phyloP scores from a whole-genome alignment of 768 basidiomycete genomes.

The Lyophyllum atratum region DNA sequence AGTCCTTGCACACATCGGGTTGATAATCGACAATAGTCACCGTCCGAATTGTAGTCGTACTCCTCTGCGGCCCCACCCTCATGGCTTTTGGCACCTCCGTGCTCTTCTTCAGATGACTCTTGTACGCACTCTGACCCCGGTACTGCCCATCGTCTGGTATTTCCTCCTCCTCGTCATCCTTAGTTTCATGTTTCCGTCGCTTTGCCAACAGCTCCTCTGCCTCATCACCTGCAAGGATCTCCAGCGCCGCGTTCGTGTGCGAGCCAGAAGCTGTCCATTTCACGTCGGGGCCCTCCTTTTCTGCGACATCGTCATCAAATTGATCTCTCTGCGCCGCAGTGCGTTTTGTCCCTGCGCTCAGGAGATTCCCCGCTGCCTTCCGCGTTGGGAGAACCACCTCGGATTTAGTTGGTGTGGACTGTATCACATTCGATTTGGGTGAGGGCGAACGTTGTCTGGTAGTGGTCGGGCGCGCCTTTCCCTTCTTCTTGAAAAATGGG shows the following conservation, averaged over 20 bases:
- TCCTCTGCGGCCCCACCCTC: constrained; percentile 80
- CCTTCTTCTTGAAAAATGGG: constrained; percentile 86
- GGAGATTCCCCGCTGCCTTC: constrained; percentile 65
- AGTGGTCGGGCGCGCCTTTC: constrained; percentile 76
- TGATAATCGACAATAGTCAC: constrained; percentile 98
- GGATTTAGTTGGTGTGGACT: constrained; percentile 50
- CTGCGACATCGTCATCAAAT: constrained; percentile 50
- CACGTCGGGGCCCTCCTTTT: constrained; percentile 67
- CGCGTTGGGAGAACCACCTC: constrained; percentile 79
- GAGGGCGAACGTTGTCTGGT: constrained; percentile 75
- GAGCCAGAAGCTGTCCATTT: constrained; percentile 80
- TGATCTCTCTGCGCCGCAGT: constrained; percentile 67
- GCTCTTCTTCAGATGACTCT: constrained; percentile 77
- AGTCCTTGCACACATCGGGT: constrained; percentile 99
- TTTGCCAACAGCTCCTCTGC: constrained; percentile 77
- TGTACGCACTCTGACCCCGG: constrained; percentile 81
- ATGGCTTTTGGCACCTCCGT: constrained; percentile 87
- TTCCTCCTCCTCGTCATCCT: constrained; percentile 62
- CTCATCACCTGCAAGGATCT: constrained; percentile 83
- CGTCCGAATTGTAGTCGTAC: constrained; percentile 81
- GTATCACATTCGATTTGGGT: constrained; percentile 33
- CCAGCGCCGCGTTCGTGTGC: constrained; percentile 69
- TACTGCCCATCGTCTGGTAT: constrained; percentile 85
- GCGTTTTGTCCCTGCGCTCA: constrained; percentile 56
- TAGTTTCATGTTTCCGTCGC: constrained; percentile 56